Evolutionary conservation across 2,329 filamentous ascomycete species (phyloP).

Genomic region (Diaporthe batatas): DNA sequence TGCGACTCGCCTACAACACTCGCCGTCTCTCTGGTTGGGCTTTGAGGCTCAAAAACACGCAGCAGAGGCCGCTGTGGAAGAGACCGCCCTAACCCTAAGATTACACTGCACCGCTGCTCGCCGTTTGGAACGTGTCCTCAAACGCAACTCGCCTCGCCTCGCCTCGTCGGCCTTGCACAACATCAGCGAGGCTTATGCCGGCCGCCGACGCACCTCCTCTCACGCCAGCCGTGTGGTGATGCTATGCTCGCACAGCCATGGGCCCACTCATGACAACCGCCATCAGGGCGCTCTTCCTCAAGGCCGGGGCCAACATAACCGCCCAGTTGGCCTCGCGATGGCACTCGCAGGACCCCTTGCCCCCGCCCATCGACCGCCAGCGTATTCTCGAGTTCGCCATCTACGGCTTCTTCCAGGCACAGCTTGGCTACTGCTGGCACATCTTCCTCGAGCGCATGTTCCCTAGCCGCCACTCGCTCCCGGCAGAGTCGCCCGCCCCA

Average conservation of each 20-base stretch:
- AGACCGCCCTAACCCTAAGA: conserved; percentile 30
- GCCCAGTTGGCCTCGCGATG: conserved; percentile 43
- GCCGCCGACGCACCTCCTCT: not conserved
- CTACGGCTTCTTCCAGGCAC: conserved; percentile 47
- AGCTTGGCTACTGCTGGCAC: conserved; percentile 47
- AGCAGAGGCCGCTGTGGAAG: conserved; percentile 3
- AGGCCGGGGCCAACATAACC: conserved; percentile 43
- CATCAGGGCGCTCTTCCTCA: conserved; percentile 43
- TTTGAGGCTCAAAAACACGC: not conserved
- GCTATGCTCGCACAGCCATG: conserved; percentile 24
- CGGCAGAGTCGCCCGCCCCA: conserved; percentile 20
- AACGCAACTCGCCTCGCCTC: not conserved
- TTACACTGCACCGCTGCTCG: not conserved
- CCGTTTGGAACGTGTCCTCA: conserved; percentile 33
- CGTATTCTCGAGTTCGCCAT: conserved; percentile 47
- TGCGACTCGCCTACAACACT: not conserved
- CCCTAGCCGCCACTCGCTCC: conserved; percentile 41
- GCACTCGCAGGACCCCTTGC: conserved; percentile 38
- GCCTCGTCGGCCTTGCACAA: too few relatives aligned
- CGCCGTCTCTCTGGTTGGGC: not conserved
- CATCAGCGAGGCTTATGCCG: conserved; percentile 7
- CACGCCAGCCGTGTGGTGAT: conserved; percentile 21
- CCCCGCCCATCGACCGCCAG: conserved; percentile 43
- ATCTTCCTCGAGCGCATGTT: conserved; percentile 46
- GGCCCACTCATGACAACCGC: conserved; percentile 41